Conservation (phyloP, 768 basidiomycete species). For the Mycena epipterygia region DNA sequence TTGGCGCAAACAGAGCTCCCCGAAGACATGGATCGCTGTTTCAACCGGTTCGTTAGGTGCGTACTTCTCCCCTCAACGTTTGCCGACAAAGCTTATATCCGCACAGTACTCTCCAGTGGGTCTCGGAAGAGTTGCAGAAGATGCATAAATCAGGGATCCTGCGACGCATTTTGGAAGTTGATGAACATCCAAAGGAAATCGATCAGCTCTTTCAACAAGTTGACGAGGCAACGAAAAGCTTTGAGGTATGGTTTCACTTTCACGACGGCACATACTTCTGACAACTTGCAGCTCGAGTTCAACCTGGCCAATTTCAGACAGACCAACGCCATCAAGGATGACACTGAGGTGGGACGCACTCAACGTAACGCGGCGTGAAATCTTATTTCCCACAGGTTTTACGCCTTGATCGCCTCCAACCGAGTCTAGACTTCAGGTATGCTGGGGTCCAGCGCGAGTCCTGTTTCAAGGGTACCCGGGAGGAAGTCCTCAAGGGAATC, state of each 20-base stretch:
- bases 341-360: background rate
- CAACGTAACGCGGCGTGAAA: background rate
- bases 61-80: background rate
- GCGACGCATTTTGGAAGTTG: background rate
- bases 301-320: background rate
- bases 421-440: background rate
- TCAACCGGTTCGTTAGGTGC: background rate
- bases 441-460: background rate
- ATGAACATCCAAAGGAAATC: background rate
- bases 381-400: background rate
- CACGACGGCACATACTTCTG: background rate
- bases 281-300: background rate
- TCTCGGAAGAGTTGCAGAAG: background rate
- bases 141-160: background rate
- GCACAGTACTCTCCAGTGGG: background rate
- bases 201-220: background rate
- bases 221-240: constrained; percentile 2
- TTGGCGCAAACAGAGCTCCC: background rate
- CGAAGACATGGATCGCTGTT: background rate
- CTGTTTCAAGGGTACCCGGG: background rate
- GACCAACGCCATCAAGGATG: background rate
- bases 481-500: background rate
- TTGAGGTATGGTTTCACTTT: background rate
- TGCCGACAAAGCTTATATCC: background rate
- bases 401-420: background rate